A percentile compares a stretch with the other conserved stretches of the same genome.
Evolutionary conservation across 352 stramenopile genomes (phyloP).

Genomic region (Pythium grandisporangium): DNA sequence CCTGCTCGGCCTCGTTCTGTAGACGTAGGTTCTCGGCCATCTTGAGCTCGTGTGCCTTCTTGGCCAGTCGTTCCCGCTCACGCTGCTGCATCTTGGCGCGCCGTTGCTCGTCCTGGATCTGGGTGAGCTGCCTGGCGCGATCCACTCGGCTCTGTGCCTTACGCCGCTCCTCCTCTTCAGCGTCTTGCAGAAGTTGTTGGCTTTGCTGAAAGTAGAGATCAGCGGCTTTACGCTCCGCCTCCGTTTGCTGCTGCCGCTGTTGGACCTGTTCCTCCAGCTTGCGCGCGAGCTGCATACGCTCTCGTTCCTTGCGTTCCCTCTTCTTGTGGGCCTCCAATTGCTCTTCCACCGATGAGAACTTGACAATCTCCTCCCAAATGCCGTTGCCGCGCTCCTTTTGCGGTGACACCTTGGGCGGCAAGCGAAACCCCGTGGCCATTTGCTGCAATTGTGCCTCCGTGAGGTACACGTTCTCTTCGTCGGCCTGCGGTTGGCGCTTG

Average conservation of each 20-base stretch:
- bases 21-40: conserved; percentile 33
- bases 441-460: conserved; percentile 67
- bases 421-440: conserved; percentile 45
- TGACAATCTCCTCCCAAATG: conserved; percentile 81
- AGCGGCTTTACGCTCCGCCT: conserved; percentile 30
- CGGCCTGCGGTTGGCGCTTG: not conserved
- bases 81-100: conserved; percentile 43
- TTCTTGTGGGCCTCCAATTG: conserved; percentile 38
- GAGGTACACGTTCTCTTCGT: conserved; percentile 51
- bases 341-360: conserved; percentile 67
- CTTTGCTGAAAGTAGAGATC: conserved; percentile 42
- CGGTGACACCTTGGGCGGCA: conserved; percentile 49
- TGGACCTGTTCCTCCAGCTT: conserved; percentile 47
- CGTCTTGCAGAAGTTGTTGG: conserved; percentile 28
- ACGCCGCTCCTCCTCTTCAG: conserved; percentile 45
- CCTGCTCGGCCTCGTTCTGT: conserved; percentile 46
- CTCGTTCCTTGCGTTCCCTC: conserved; percentile 15
- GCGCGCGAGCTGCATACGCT: conserved; percentile 25
- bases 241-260: conserved; percentile 21
- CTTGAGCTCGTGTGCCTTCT: conserved; percentile 42
- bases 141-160: conserved; percentile 47
- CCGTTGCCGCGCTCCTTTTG: conserved; percentile 72
- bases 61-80: conserved; percentile 32
- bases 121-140: conserved; percentile 48
- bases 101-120: conserved; percentile 60